phyloP scores from a whole-genome alignment of 257 asterid species.

The Solanum etuberosum region DNA sequence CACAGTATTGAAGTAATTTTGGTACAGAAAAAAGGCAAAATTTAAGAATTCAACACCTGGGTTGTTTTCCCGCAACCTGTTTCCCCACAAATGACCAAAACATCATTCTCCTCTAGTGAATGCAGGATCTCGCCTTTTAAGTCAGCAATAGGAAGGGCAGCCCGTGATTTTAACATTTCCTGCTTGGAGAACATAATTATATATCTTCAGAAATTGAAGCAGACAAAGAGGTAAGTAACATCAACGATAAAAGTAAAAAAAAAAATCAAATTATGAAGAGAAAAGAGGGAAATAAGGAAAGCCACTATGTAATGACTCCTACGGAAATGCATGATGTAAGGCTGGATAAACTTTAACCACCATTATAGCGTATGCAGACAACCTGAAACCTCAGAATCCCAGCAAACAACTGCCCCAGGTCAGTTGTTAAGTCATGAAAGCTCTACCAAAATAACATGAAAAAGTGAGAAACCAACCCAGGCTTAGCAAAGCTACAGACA shows the following conservation, averaged over 20 bases:
- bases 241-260: neutral
- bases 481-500: neutral
- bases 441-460: neutral
- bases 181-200: conserved; percentile 15
- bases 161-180: conserved; percentile 76
- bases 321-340: neutral
- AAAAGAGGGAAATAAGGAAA: neutral
- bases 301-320: neutral
- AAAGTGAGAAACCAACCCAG: neutral
- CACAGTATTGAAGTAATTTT: neutral
- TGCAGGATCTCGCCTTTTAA: conserved; percentile 58
- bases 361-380: neutral
- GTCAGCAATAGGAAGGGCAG: conserved; percentile 78
- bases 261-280: neutral
- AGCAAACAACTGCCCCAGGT: neutral
- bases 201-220: conserved; percentile 10
- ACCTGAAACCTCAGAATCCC: neutral
- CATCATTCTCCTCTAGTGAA: conserved; percentile 60
- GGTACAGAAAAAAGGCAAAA: neutral
- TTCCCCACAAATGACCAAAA: conserved; percentile 90
- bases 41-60: conserved; percentile 46
- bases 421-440: neutral
- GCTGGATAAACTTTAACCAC: neutral
- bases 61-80: conserved; percentile 99
- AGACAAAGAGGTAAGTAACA: neutral